Evolutionary conservation across 371 early-diverging fungal genomes (phyloP).

Genomic region (Circinella minor): DNA sequence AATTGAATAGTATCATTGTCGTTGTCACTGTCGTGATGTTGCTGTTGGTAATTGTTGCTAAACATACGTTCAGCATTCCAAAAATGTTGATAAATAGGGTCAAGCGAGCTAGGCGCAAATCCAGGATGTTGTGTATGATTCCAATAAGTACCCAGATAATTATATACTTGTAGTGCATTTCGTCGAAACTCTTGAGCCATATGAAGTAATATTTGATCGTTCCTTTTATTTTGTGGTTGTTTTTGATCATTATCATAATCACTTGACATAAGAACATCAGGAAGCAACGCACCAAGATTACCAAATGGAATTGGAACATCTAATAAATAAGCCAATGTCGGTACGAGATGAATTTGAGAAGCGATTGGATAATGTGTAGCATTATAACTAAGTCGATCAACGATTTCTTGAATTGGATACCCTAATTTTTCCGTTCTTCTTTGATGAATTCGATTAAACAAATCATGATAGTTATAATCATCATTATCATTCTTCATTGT

Average conservation of each 20-base stretch:
- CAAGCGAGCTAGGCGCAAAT: slow-evolving; percentile 29
- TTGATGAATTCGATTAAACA: slow-evolving; percentile 32
- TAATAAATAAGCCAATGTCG: slow-evolving; percentile 75
- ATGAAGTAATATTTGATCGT: slow-evolving; percentile 47
- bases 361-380: slow-evolving; percentile 47
- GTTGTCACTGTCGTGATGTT: no score
- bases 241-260: not conserved
- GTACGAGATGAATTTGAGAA: slow-evolving; percentile 87
- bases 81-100: slow-evolving; percentile 28
- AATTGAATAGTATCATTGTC: not conserved
- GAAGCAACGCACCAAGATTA: slow-evolving; percentile 84
- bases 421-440: slow-evolving; percentile 23
- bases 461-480: slow-evolving; percentile 7
- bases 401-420: slow-evolving; percentile 28
- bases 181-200: slow-evolving; percentile 61
- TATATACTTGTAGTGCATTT: slow-evolving; percentile 82
- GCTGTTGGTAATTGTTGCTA: not conserved
- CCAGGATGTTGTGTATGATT: slow-evolving; percentile 36
- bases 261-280: slow-evolving; percentile 57
- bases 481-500: slow-evolving; percentile 10
- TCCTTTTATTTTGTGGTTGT: not conserved
- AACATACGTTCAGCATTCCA: slow-evolving; percentile 24
- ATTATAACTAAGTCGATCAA: slow-evolving; percentile 26
- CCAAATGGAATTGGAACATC: slow-evolving; percentile 85
- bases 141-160: slow-evolving; percentile 66